A percentile compares a stretch with the other conserved stretches of the same genome.
Evolutionary conservation across 148 eudicot species (phyloP).

Genomic region (Rhododendron molle): DNA sequence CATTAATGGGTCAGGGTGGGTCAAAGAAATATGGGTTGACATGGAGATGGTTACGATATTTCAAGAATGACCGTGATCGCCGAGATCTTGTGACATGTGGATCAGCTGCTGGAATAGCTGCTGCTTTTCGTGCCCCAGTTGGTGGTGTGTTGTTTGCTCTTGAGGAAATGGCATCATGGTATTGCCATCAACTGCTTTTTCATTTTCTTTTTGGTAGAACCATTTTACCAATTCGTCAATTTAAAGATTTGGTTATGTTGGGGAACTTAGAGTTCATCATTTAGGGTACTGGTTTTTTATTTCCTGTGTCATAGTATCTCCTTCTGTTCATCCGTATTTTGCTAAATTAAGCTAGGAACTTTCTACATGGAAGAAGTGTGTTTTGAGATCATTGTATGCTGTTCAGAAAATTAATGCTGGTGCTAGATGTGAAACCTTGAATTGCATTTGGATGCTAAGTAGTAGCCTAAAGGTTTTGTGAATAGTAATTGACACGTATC

Average conservation of each 20-base stretch:
- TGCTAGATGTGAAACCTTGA: not conserved
- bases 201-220: not conserved
- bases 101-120: slow-evolving; percentile 91
- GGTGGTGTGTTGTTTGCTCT: slow-evolving; percentile 94
- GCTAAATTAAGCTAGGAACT: not conserved
- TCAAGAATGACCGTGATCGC: slow-evolving; percentile 82
- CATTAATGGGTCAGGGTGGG: slow-evolving; percentile 76
- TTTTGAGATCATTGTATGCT: not conserved
- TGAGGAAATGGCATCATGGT: slow-evolving; percentile 99
- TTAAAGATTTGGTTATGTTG: not conserved
- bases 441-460: not conserved
- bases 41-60: slow-evolving; percentile 76
- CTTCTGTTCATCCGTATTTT: not conserved
- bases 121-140: slow-evolving; percentile 96
- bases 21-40: slow-evolving; percentile 67
- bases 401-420: not conserved
- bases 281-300: not conserved
- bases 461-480: not conserved
- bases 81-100: slow-evolving; percentile 95
- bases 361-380: not conserved
- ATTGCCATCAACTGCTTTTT: slow-evolving; percentile 8
- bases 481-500: not conserved
- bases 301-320: not conserved
- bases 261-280: not conserved
- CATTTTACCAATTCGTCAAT: not conserved